Evolutionary conservation across 2,329 filamentous ascomycete species (phyloP).

Genomic region (Fusarium albidum): DNA sequence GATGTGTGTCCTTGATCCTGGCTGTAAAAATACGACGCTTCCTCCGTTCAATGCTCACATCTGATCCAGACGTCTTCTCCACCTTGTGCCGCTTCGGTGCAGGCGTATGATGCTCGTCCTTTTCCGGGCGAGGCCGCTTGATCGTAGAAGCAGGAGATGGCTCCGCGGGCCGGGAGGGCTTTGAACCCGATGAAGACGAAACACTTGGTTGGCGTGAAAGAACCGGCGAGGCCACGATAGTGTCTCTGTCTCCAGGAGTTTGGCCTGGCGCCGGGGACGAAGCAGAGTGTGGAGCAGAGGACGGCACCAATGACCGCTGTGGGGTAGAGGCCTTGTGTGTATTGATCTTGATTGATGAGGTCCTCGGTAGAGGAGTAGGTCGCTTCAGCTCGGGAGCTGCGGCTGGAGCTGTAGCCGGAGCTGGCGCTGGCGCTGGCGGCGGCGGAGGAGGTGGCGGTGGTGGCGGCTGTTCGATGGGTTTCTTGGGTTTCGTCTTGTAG

Average conservation of each 20-base stretch:
- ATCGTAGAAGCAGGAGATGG: slow-evolving; percentile 30
- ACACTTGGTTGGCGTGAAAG: slow-evolving; percentile 37
- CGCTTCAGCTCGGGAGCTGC: slow-evolving; percentile 40
- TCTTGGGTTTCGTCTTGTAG: slow-evolving; percentile 48
- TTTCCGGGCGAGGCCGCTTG: slow-evolving; percentile 50
- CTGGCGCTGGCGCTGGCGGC: slow-evolving; percentile 26
- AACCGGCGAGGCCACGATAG: slow-evolving; percentile 39
- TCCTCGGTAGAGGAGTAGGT: slow-evolving; percentile 39
- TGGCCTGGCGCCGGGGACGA: slow-evolving; percentile 14
- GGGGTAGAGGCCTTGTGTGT: slow-evolving; percentile 43
- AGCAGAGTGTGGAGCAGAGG: slow-evolving; percentile 16
- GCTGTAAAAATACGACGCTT: slow-evolving; percentile 49
- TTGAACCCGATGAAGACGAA: slow-evolving; percentile 30
- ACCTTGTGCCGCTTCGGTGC: slow-evolving; percentile 51
- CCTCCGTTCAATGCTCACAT: slow-evolving; percentile 37
- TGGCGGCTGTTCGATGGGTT: slow-evolving; percentile 34
- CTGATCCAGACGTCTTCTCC: slow-evolving; percentile 40
- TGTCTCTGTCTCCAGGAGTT: slow-evolving; percentile 33
- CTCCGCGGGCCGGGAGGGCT: slow-evolving; percentile 30
- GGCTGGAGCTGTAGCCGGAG: slow-evolving; percentile 25
- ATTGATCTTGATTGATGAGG: slow-evolving; percentile 51
- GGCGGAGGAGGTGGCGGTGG: slow-evolving; percentile 19
- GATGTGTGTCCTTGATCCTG: slow-evolving; percentile 45
- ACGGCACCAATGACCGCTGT: slow-evolving; percentile 21
- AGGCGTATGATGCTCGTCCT: slow-evolving; percentile 45